Evolutionary conservation across 306 rosid species (phyloP), one percentile per base, ranked within the genome.

Genomic region (Medicago ruthenica): DNA sequence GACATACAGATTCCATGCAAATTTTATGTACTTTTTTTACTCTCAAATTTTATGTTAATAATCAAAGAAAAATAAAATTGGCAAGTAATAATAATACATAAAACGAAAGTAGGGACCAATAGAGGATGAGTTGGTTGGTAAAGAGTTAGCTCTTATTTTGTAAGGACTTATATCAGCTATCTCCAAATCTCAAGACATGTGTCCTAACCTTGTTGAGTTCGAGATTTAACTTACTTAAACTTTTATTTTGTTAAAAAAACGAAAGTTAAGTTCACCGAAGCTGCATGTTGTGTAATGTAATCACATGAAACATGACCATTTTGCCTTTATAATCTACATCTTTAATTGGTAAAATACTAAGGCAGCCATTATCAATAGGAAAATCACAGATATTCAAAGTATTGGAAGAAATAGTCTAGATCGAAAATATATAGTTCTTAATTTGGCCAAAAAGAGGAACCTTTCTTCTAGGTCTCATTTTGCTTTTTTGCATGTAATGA

Each of bases 1-100:
- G 62, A 77, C 81, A 36, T 13, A 47, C 40, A 45, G 65, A 70
- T 10, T 18, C 47, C 34, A 60, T 74, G 34, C 36, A 74, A 74
- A 45, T n/a, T 21, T 6, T 18, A 71, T 54, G 14, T 37, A 37
- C 62, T 58, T 21, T 21, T 20, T 21, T 11, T 44, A 18, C 14
- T 44, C 7, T 16, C 37, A 31, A 11, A 5, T 20, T 41, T 41
- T 41, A 41, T 41, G 12, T 40, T 7, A 8, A 7, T 40, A 8
- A 40, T 9, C 47, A 41, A 9, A 41, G 13, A 41, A 41, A 41
- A 40, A n/a, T 40, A 40, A 41, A 11, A 41, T 41, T 41, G 13
- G 10, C 10, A 3, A 9, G 47, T 41, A 41, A 9, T 42, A 42
- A 8, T 42, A 10, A 41, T 9, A 41, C 9, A 41, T 41, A 40